These are phyloP conservation scores for Mortierella sp. DNA, from an alignment of 371 early-diverging fungal genomes.

Conservation along the genomic window DNA sequence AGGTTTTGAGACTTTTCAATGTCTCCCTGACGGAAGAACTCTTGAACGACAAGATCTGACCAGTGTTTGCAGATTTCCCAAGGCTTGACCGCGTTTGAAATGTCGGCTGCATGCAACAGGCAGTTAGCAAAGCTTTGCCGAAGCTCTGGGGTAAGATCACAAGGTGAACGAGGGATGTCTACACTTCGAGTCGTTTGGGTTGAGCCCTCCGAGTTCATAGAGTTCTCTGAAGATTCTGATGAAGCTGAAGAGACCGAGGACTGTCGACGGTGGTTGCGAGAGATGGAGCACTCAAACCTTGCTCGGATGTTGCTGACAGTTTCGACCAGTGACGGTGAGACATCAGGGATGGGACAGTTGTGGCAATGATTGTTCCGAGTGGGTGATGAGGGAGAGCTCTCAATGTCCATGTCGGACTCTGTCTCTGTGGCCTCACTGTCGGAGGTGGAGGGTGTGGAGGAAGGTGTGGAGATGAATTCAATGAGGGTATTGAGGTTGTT, in stretches of 20 bases:
- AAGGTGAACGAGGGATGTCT: conserved; percentile 12
- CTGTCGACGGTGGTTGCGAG: conserved; percentile 31
- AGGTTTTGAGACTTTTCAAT: conserved; percentile 77
- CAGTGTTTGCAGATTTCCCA: conserved; percentile 86
- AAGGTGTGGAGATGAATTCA: conserved; percentile 37
- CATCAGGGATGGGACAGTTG: not conserved
- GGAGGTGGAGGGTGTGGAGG: conserved; percentile 8
- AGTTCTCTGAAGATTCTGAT: conserved; percentile 28
- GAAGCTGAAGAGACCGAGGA: conserved; percentile 27
- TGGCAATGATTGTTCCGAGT: not conserved
- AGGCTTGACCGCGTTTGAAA: conserved; percentile 88
- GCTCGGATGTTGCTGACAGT: not conserved
- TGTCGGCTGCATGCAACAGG: conserved; percentile 89
- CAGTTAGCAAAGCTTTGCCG: conserved; percentile 75
- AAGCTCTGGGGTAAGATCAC: conserved; percentile 55
- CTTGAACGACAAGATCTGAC: conserved; percentile 87
- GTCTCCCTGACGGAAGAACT: conserved; percentile 91
- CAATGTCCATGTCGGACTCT: conserved; percentile 31
- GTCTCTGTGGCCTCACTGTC: conserved; percentile 25
- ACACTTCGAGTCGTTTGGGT: conserved; percentile 22
- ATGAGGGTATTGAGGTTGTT: conserved; percentile 69
- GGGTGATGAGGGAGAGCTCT: conserved; percentile 7
- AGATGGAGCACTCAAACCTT: conserved; percentile 9
- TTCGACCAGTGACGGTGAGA: not conserved
- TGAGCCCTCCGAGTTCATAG: conserved; percentile 19